Conservation (phyloP, 2,329 filamentous ascomycete genomes). For the Zymoseptoria ardabiliae region DNA sequence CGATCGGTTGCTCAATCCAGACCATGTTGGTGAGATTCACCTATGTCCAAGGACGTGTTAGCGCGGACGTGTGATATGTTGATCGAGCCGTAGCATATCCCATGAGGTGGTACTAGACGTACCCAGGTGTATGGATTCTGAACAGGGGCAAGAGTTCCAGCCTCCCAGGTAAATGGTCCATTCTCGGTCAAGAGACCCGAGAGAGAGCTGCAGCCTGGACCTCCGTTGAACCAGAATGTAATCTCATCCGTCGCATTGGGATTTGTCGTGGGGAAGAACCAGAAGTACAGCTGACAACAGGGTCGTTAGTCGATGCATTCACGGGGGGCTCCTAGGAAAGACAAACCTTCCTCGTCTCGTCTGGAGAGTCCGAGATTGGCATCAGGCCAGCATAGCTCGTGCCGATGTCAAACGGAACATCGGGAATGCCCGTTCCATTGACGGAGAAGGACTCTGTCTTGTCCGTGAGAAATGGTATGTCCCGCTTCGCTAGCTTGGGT, state of each 20-base stretch:
- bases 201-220: constrained; percentile 15
- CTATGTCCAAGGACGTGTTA: background rate
- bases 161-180: constrained; percentile 34
- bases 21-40: constrained; percentile 65
- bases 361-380: constrained; percentile 43
- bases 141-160: constrained; percentile 31
- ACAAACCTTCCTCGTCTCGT: constrained; percentile 41
- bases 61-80: background rate
- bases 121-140: constrained; percentile 42
- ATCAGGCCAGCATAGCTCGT: constrained; percentile 40
- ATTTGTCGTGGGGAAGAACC: constrained; percentile 46
- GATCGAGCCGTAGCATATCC: background rate
- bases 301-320: too few species aligned
- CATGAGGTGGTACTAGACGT: background rate
- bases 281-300: constrained; percentile 16
- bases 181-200: constrained; percentile 13
- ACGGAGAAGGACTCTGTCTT: constrained; percentile 17
- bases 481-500: background rate
- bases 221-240: constrained; percentile 38
- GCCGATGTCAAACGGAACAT: constrained; percentile 39
- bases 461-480: constrained; percentile 5
- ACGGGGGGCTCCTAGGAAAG: too few species aligned
- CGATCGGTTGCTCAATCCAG: constrained; percentile 53
- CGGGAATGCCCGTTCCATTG: constrained; percentile 23
- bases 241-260: constrained; percentile 44